Base-by-base conservation (phyloP, 2,329 filamentous ascomycete genomes). In the Talaromyces sp. region DNA sequence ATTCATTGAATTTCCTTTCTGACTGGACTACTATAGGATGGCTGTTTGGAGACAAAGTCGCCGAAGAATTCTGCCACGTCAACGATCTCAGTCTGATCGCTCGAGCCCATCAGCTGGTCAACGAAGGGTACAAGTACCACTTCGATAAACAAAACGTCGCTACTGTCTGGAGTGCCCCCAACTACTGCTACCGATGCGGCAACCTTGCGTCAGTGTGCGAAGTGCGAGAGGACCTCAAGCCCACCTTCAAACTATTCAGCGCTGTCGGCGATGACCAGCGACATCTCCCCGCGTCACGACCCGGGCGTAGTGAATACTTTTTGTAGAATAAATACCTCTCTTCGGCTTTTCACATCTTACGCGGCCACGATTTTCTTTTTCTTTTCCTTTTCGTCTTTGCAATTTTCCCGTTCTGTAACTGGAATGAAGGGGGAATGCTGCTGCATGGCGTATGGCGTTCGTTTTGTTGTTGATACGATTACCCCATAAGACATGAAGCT, bases 171-270 rank as follows among this genome's bases (percentile, higher is more conserved):
- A 86, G 72, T 87, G 90, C 90, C 47, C 90, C 90, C 64, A 94
- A 94, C 77, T 98, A 98, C 83, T 98, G 94, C 82, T 98, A 99
- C 83, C 87, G 94, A 76, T 99, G 94, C 73, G 95, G 95, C 72
- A 99, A 99, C 78, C 91, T 90, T 64, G 87, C 87, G 23, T 87
- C 85, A 5, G 96, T 97, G 73, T 96, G 96, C 88, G 92, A 92
- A 58, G 87, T 97, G 31, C 88, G 89, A 67, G 89, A 90, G 70
- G 89, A 95, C 70, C 82, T 97, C 58, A 88, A 92, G 64, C 92
- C 94, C 34, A 91, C 90, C 70, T 99, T 99, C 80, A 95, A 81
- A 66, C 68, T 81, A 31, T 81, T 81, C 68, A 76, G 76, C 61
- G 78, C 78, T 4, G 78, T 81, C 52, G 73, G 75, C 57, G 78